phyloP scores from a whole-genome alignment of 192 early-diverging fungal species.

The Podochytrium sp. region DNA sequence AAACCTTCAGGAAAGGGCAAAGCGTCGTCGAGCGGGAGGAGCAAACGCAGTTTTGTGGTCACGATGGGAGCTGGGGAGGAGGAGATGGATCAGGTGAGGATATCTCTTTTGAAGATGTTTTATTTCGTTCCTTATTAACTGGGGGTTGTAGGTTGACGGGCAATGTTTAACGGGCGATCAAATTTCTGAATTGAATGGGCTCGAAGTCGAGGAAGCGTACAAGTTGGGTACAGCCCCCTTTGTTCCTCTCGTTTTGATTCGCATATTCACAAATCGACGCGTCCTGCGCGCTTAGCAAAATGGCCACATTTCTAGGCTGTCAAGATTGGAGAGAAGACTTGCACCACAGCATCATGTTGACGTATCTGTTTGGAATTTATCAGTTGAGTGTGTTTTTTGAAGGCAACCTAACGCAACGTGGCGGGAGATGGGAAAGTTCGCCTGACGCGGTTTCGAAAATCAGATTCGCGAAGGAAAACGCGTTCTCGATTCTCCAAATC shows the following conservation, averaged over 20 bases:
- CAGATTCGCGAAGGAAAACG: conserved; percentile 39
- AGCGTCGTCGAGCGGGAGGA: too few relatives aligned
- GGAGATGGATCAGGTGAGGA: too few relatives aligned
- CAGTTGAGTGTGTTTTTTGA: background rate
- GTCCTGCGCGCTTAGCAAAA: background rate
- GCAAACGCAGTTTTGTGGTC: too few relatives aligned
- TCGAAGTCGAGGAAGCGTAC: background rate
- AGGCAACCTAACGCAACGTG: background rate
- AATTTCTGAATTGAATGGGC: background rate
- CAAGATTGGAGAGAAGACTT: conserved; percentile 2
- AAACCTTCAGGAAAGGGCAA: too few relatives aligned
- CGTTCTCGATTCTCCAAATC: conserved; percentile 23
- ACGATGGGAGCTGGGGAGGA: too few relatives aligned
- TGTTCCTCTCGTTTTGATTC: background rate
- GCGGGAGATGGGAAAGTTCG: background rate
- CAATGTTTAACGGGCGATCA: background rate
- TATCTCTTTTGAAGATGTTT: too few relatives aligned
- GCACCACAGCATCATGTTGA: background rate
- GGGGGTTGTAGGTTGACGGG: background rate
- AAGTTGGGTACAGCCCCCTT: too few relatives aligned
- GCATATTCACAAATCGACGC: background rate
- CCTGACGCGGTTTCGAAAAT: background rate
- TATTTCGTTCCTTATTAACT: background rate
- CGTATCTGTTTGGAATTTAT: background rate
- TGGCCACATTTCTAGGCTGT: background rate